phyloP scores from a whole-genome alignment of 2,329 filamentous ascomycete genomes.

The Cercospora sp. region DNA sequence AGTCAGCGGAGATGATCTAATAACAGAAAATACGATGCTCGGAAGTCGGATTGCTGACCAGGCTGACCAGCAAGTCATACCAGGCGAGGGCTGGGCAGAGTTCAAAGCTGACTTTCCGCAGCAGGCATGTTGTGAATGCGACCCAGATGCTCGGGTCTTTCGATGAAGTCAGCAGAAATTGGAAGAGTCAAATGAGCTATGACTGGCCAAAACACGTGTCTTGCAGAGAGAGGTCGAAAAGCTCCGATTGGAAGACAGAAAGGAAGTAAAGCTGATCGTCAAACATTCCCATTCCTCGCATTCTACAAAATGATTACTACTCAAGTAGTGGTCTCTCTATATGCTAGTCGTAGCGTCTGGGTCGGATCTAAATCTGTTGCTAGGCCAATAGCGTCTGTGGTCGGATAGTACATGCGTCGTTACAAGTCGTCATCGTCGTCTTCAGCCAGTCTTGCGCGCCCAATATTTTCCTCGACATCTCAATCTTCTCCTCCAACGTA shows the following conservation, averaged over 20 bases:
- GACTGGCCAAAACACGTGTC: not conserved
- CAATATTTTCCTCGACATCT: not conserved
- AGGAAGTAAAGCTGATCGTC: not conserved
- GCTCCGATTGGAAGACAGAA: not conserved
- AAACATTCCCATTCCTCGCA: not conserved
- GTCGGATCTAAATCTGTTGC: conserved; percentile 6
- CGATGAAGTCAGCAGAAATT: not conserved
- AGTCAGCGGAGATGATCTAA: not conserved
- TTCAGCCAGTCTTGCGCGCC: not conserved
- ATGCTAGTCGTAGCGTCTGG: conserved; percentile 11
- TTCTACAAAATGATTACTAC: not conserved
- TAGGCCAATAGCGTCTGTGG: conserved; percentile 10
- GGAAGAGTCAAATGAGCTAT: not conserved
- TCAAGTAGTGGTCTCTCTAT: conserved; percentile 2
- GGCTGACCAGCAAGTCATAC: not conserved
- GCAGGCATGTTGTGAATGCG: not conserved
- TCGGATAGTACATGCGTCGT: conserved; percentile 1
- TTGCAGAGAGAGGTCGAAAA: not conserved
- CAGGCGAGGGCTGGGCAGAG: not conserved
- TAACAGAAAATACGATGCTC: not conserved
- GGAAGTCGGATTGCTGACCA: not conserved
- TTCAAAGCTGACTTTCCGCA: not conserved
- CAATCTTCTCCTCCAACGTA: not conserved
- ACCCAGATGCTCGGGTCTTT: not conserved
- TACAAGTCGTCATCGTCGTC: not conserved